phyloP scores from a whole-genome alignment of 23 red algal genomes.

The Gracilaria domingensis region DNA sequence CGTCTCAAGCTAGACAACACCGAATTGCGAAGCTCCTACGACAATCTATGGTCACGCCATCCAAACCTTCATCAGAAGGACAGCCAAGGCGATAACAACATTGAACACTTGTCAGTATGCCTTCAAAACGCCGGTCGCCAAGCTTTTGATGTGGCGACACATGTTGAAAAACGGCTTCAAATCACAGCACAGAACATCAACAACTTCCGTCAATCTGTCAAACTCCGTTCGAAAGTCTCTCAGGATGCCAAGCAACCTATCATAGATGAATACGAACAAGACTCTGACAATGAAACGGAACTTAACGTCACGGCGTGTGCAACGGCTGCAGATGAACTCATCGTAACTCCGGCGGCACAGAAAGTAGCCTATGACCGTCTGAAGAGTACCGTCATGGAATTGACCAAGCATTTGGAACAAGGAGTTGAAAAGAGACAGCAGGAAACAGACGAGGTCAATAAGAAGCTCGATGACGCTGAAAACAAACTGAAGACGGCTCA shows the following conservation, averaged over 20 bases:
- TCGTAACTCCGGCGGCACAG: conserved; percentile 37
- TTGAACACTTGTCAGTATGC: conserved; percentile 41
- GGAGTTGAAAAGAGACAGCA: conserved; percentile 5
- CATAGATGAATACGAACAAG: conserved; percentile 46
- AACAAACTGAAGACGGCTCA: conserved; percentile 18
- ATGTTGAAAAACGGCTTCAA: conserved; percentile 44
- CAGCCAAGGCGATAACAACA: background rate
- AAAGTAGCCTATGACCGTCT: conserved; percentile 51
- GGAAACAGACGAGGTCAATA: background rate
- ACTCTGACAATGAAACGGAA: conserved; percentile 23
- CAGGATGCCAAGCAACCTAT: background rate
- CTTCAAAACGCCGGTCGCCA: conserved; percentile 46
- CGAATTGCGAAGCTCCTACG: conserved; percentile 38
- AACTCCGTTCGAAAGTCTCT: background rate
- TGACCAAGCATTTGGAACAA: conserved; percentile 49
- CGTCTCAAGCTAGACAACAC: conserved; percentile 65
- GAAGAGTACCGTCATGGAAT: conserved; percentile 41
- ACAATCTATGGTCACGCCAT: conserved; percentile 64
- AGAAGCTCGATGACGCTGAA: background rate
- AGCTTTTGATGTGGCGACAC: conserved; percentile 32
- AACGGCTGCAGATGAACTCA: conserved; percentile 44
- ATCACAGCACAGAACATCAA: conserved; percentile 23
- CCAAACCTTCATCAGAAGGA: conserved; percentile 6
- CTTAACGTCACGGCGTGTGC: conserved; percentile 3
- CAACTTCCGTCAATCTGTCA: conserved; percentile 39